Evolutionary conservation across 2,329 filamentous ascomycete species (phyloP), one percentile per base, ranked within the genome.

Genomic region (Lachnellula willkommii): DNA sequence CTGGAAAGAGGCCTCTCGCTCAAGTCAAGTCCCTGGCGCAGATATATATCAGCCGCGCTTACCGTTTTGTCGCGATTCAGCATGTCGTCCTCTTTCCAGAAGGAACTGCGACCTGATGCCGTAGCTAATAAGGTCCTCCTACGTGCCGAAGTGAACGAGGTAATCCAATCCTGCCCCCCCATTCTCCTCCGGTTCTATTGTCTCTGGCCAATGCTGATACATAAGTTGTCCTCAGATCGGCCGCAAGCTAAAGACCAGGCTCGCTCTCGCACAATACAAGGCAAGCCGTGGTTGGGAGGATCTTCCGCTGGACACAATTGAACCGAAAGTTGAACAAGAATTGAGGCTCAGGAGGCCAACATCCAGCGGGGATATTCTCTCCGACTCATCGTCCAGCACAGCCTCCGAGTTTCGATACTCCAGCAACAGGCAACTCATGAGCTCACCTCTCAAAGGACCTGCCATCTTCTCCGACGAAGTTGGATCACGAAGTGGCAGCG

Each of bases 261-360:
- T 99, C 58, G 93, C 94, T 57, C 84, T 97, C 62, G 94, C 94
- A 70, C 94, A 95, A 73, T 94, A 96, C 81, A 97, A 97, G 77
- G 91, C 94, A 64, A 91, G 95, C 74, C 88, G 95, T 76, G 92
- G 92, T 71, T 95, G 91, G 86, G 88, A 96, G 74, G 89, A 94
- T 72, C 81, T 95, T 70, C 89, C 88, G 60, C 83, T 95, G 68
- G 89, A 91, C 70, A 85, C 80, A 59, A 90, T 96, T 74, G 90
- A 95, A 74, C 90, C 90, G 51, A 88, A 87, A 70, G 77, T 93
- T 60, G 87, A 93, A 69, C 83, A 91, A 69, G 83, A 93, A 73
- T 79, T 92, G 70, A 83, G 87, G 74, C 60, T 55, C 11, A 81
- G 85, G 65, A 82, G 88, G 65, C 78, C 85, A 53, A 77, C 77